Percentiles rank a stretch among this genome's conserved stretches.
Evolutionary conservation across 2,329 filamentous ascomycete species (phyloP).

Genomic region (Cladobotryum mycophilum): DNA sequence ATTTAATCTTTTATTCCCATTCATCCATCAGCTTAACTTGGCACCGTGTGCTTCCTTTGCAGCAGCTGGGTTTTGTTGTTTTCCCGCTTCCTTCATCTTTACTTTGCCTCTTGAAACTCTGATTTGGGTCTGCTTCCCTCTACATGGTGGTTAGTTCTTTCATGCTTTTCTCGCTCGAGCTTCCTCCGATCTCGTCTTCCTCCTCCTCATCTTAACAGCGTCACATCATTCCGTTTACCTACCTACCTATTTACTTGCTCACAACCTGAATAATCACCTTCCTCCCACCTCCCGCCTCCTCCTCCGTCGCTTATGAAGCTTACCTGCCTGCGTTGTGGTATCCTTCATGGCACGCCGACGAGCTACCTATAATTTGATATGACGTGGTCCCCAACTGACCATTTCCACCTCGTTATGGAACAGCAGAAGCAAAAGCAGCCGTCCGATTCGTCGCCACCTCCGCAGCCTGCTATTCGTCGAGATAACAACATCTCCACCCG

Average conservation of each 20-base stretch:
- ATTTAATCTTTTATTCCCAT: no score
- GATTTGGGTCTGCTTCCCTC: slow-evolving; percentile 1
- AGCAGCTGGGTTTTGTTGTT: not conserved
- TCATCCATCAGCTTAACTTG: not conserved
- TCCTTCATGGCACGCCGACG: slow-evolving; percentile 16
- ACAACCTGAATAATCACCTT: not conserved
- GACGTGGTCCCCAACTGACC: slow-evolving; percentile 22
- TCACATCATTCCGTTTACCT: not conserved
- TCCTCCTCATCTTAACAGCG: slow-evolving; percentile 3
- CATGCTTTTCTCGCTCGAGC: not conserved
- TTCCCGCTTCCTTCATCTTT: not conserved
- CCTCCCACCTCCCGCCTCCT: not conserved
- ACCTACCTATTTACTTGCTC: not conserved
- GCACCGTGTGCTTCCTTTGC: not conserved
- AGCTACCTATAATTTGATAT: slow-evolving; percentile 18
- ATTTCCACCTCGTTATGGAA: slow-evolving; percentile 46
- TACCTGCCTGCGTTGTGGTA: not conserved
- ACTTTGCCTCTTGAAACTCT: not conserved
- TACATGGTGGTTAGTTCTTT: slow-evolving; percentile 18
- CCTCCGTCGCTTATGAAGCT: not conserved
- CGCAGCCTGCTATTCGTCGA: slow-evolving; percentile 19
- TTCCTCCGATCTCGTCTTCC: slow-evolving; percentile 2
- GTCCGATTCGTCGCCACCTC: slow-evolving; percentile 23
- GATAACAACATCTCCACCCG: slow-evolving; percentile 24
- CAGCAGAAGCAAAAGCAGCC: slow-evolving; percentile 37